Evolutionary conservation across 768 basidiomycete genomes (phyloP), one percentile per base, ranked within the genome.

Genomic region (Saitozyma podzolica): DNA sequence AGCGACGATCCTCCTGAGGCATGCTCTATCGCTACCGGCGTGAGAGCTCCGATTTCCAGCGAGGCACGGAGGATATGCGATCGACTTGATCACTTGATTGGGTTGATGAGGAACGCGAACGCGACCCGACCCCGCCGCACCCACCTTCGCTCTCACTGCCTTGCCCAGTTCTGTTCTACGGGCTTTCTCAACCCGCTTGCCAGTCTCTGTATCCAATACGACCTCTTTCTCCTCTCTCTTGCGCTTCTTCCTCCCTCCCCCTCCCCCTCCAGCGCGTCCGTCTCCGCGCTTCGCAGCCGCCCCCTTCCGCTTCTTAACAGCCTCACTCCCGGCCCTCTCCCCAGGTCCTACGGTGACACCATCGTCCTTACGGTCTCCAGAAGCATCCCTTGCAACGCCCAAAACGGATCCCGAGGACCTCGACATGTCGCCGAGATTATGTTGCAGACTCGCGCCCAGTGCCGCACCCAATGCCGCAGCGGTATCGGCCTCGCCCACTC

Each of bases 171-270:
- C 72, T 3, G 58, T 66, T 56, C 56, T 64, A 8, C 69, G 39
- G 16, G 54, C 56, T 40, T 59, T 65, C 47, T 74, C 72, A 40
- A 74, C 14, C 50, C 72, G 57, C 43, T 74, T 74, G 29, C 69
- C 72, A 3, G 69, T 70, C 39, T 58, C 63, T 50, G 58, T 63
- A 62, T 66, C 54, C 37, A 61, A 40, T 40, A 10, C 17, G 11
- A 37, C 42, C 45, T 20, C 52, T 11, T 9, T 37, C 47, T 45
- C 48, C 9, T 16, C 40, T 58, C 56, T 61, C 29, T 29, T 29
- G 29, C 29, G 29, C 20, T 49, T 59, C 45, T 51, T 43, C 50
- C 50, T 60, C 50, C 50, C 50, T 29, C 16, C 48, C 9, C 2
- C 54, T 41, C n/a, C 56, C 62, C 10, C 43, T 40, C 40, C 45